Evolutionary conservation across 2,329 filamentous ascomycete species (phyloP).

Genomic region (Trichoderma koningii): DNA sequence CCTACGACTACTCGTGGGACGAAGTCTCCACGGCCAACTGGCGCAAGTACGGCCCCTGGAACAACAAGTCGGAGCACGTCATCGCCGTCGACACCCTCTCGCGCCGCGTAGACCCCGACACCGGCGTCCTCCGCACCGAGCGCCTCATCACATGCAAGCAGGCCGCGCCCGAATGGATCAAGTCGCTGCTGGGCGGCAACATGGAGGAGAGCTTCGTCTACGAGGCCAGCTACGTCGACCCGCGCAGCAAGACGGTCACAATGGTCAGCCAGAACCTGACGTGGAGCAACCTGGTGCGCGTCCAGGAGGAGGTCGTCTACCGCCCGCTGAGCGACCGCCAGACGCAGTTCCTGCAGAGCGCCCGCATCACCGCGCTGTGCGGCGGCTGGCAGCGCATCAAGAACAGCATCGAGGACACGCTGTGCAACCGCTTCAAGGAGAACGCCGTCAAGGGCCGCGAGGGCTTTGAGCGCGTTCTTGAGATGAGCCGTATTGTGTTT

Average conservation of each 20-base stretch:
- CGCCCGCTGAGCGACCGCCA: constrained; percentile 58
- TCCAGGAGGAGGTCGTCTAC: constrained; percentile 92
- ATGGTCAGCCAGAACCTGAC: constrained; percentile 97
- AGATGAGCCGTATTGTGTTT: constrained; percentile 90
- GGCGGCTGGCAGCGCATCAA: constrained; percentile 97
- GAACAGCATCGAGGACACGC: constrained; percentile 92
- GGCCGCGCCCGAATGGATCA: constrained; percentile 75
- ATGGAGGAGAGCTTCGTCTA: constrained; percentile 85
- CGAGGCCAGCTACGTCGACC: constrained; percentile 95
- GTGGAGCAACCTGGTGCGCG: constrained; percentile 83
- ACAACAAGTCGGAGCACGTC: constrained; percentile 96
- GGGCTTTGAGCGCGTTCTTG: constrained; percentile 91
- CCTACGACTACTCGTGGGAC: constrained; percentile 98
- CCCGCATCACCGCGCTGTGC: constrained; percentile 89
- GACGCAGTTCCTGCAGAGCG: constrained; percentile 86
- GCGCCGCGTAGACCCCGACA: constrained; percentile 59
- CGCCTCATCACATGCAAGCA: constrained; percentile 65
- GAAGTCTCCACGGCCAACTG: constrained; percentile 97
- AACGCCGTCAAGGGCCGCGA: constrained; percentile 89
- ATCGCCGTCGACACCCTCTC: constrained; percentile 91
- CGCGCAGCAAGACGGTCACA: constrained; percentile 78
- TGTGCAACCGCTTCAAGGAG: constrained; percentile 84
- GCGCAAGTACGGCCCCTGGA: constrained; percentile 99
- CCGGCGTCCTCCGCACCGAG: constrained; percentile 63
- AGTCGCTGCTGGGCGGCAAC: constrained; percentile 71